Evolutionary conservation across 75 land plant species (phyloP), one percentile per base, ranked within the genome.

Genomic region (Selaginella moellendorffii): DNA sequence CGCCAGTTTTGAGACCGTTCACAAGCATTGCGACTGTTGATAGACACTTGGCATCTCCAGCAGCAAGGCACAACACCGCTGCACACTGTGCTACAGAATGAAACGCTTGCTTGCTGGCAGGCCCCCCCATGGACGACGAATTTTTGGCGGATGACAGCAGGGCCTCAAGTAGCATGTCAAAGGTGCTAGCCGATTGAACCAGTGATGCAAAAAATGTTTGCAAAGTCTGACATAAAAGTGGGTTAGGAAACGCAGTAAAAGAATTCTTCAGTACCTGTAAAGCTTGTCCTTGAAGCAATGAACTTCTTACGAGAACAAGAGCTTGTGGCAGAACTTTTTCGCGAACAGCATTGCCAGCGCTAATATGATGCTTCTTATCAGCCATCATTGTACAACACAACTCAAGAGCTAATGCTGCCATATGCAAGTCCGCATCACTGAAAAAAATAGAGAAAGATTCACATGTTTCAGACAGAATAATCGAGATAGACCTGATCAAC

Each of bases 271-370:
- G 9, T 83, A 88, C 98, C 77, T 79, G 73, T 21, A 88, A 79
- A n/a, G 98, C 98, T 78, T 93, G 98, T 24, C 98, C 90, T 75
- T 93, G 98, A 51, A 88, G 72, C 61, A 93, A 70, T n/a, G 98
- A 82, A 67, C 98, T 93, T 52, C 82, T 81, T 14, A 93, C 78
- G 28, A 93, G 71, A n/a, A 84, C 66, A 22, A 93, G 79, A 52
- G 96, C 90, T 63, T 93, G 98, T 28, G 96, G 87, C 64, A 93
- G 96, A 65, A 93, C 98, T 78, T 76, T 85, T 20, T 75, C 67
- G 42, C 82, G 74, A 51, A 88, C 80, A 54, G 80, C 80, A 54
- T 63, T 61, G 26, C 83, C 83, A 76, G 92, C 79, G 77, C 68
- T 82, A 26, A 76, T 60, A 27, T 75, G 79, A 28, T 85, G 78